phyloP scores from a whole-genome alignment of 768 basidiomycete species.

The Suillus variegatus region DNA sequence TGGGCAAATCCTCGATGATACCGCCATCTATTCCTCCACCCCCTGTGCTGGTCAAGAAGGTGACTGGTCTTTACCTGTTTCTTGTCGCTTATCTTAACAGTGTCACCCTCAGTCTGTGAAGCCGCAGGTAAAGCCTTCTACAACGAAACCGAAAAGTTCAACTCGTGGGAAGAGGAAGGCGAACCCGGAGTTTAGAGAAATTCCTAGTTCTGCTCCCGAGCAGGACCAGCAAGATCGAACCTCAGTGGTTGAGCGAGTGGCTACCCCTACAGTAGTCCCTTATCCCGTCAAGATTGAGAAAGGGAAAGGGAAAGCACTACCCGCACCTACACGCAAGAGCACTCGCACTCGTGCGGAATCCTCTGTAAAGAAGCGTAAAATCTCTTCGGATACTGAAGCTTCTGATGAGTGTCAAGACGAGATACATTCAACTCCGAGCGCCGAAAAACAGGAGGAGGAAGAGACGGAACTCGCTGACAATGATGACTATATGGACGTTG shows the following conservation, averaged over 20 bases:
- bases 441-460: constrained; percentile 38
- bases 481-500: constrained; percentile 38
- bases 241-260: constrained; percentile 12
- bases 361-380: constrained; percentile 21
- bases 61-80: constrained; percentile 10
- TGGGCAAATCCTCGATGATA: constrained; percentile 8
- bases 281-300: constrained; percentile 10
- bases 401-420: constrained; percentile 13
- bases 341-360: constrained; percentile 10
- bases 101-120: background rate
- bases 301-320: constrained; percentile 5
- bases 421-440: constrained; percentile 13
- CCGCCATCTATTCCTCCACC: constrained; percentile 3
- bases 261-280: constrained; percentile 5
- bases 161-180: constrained; percentile 13
- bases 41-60: constrained; percentile 17
- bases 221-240: constrained; percentile 40
- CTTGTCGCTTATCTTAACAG: constrained; percentile 1
- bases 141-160: constrained; percentile 13
- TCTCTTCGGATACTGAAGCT: constrained; percentile 28
- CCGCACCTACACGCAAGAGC: constrained; percentile 9
- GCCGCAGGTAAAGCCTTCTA: constrained; percentile 12
- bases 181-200: constrained; percentile 33
- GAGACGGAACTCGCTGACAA: constrained; percentile 46
- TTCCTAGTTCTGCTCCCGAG: constrained; percentile 64